Base-by-base conservation (phyloP, 1,284 basidiomycete species). In the Naganishia sp. region DNA sequence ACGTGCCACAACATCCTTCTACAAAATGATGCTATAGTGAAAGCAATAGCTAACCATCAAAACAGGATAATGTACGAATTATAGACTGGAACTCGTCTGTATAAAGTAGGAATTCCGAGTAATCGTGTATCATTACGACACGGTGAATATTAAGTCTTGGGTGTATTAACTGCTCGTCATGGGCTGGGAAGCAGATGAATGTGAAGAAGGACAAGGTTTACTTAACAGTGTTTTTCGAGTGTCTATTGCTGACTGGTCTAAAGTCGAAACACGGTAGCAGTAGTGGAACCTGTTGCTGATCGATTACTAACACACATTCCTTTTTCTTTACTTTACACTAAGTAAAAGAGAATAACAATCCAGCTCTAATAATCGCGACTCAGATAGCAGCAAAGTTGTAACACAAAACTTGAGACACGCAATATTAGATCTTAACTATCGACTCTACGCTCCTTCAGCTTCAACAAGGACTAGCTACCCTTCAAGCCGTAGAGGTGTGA, bases 71-170 rank as follows among this genome's bases (percentile, higher is more conserved):
- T 68, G 70, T 71, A 72, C 73, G 67, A 64, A 73, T 73, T 75
- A 68, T 66, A 67, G 1, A 68, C 72, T 75, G 73, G 64, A 75
- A 75, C 70, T 73, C 71, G 72, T 61, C 63, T 66, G 48, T 67
- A 74, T 73, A 71, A 73, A 74, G 71, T 66, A 70, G 74, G 72
- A 75, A 74, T 74, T 75, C 67, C 70, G 70, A 74, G 73, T 73
- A 74, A 74, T 73, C 73, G 71, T 69, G 67, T 53, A 74, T 74
- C 57, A 73, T 46, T 55, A 74, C 68, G 73, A 48, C 68, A 68
- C 72, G 73, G 73, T 75, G 72, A 74, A 75, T 42, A 64, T 64
- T 70, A 64, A 66, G 63, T 70, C 63, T 72, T 72, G 66, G 59
- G 70, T 72, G 71, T 74, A 74, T 73, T 73, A 75, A 74, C 70